Evolutionary conservation across 2,329 filamentous ascomycete genomes (phyloP).

Genomic region (Nemania abortiva): DNA sequence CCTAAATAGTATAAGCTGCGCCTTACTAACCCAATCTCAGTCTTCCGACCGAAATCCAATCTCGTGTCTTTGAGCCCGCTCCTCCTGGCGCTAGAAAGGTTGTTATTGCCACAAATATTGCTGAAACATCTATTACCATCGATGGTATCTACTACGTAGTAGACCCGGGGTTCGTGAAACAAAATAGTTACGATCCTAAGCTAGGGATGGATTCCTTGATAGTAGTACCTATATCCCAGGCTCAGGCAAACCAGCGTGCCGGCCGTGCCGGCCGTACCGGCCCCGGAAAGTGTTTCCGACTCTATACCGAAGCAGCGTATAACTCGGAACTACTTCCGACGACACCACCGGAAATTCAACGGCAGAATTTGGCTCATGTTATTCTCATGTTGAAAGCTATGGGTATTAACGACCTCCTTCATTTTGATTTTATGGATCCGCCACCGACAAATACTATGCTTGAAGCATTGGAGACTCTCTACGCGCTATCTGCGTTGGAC

Average conservation of each 20-base stretch:
- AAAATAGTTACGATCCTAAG: conserved; percentile 96
- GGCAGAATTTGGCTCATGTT: conserved; percentile 90
- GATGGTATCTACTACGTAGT: conserved; percentile 98
- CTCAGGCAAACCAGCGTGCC: conserved; percentile 93
- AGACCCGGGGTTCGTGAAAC: conserved; percentile 97
- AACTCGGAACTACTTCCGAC: conserved; percentile 98
- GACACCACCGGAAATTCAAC: conserved; percentile 94
- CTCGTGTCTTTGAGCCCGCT: conserved; percentile 92
- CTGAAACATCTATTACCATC: conserved; percentile 97
- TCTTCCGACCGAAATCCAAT: conserved; percentile 93
- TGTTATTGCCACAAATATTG: conserved; percentile 98
- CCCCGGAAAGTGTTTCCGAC: conserved; percentile 92
- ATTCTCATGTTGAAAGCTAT: conserved; percentile 99
- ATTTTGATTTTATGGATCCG: conserved; percentile 99
- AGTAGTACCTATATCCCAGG: conserved; percentile 95
- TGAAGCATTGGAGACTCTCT: conserved; percentile 93
- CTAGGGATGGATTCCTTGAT: conserved; percentile 97
- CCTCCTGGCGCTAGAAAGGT: conserved; percentile 89
- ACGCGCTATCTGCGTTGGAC: conserved; percentile 89
- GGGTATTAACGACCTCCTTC: conserved; percentile 97
- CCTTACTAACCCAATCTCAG: conserved; percentile 55
- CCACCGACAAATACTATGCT: conserved; percentile 98
- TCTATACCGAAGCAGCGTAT: conserved; percentile 96
- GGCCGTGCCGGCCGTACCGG: conserved; percentile 94
- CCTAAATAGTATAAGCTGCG: neutral